phyloP scores from a whole-genome alignment of 2,329 filamentous ascomycete genomes.

The Pyrenophora graminea region DNA sequence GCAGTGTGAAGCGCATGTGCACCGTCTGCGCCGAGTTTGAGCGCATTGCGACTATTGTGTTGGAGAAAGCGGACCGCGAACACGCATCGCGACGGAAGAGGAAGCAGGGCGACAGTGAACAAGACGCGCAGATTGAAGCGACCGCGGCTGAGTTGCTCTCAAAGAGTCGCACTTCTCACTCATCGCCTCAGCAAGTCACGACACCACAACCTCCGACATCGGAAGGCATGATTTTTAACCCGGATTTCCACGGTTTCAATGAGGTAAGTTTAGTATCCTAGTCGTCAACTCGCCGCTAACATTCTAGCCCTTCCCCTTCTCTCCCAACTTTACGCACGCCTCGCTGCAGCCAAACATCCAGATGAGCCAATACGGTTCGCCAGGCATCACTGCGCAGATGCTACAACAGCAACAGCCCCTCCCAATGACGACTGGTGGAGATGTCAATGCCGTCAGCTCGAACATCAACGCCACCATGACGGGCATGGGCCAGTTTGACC shows the following conservation, averaged over 20 bases:
- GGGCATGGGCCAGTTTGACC: slow-evolving; percentile 63
- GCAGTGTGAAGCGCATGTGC: slow-evolving; percentile 91
- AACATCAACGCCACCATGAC: slow-evolving; percentile 36
- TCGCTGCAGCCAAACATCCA: slow-evolving; percentile 38
- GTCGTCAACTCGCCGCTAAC: slow-evolving; percentile 17
- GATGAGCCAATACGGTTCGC: slow-evolving; percentile 37
- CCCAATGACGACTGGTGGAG: slow-evolving; percentile 27
- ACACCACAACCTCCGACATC: slow-evolving; percentile 18
- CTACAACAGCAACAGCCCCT: slow-evolving; percentile 34
- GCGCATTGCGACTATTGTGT: slow-evolving; percentile 84
- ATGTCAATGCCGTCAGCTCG: slow-evolving; percentile 28
- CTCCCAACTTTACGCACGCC: slow-evolving; percentile 47
- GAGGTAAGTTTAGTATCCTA: slow-evolving; percentile 30
- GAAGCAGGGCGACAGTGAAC: slow-evolving; percentile 66
- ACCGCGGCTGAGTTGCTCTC: slow-evolving; percentile 44
- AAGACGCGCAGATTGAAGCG: slow-evolving; percentile 45
- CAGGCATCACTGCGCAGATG: slow-evolving; percentile 37
- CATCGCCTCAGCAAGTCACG: slow-evolving; percentile 32
- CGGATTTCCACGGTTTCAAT: slow-evolving; percentile 45
- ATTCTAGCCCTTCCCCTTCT: slow-evolving; percentile 45
- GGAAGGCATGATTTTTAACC: slow-evolving; percentile 40
- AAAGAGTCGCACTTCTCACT: slow-evolving; percentile 34
- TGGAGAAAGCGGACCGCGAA: slow-evolving; percentile 90
- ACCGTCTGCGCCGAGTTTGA: slow-evolving; percentile 95
- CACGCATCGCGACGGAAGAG: slow-evolving; percentile 79